Base-by-base conservation (phyloP, 768 basidiomycete species). In the Lyophyllum decastes region DNA sequence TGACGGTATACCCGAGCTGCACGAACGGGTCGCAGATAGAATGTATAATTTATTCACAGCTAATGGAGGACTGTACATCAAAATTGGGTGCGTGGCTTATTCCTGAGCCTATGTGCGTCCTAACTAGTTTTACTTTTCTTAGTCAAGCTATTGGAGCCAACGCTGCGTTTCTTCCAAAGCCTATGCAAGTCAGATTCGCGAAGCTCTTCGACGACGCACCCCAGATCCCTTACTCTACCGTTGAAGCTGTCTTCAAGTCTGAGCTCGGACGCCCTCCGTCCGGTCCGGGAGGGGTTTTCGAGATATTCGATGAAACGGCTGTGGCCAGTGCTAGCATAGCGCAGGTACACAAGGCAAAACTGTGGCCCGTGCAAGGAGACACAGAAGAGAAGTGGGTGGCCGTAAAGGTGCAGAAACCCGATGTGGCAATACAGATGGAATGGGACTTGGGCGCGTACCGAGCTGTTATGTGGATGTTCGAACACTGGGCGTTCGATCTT, bases 381-480 rank as follows among this genome's bases (percentile, higher is more conserved):
- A 70, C 70, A 9, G 76, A 77, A 54, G 79, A 76, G 30, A 76
- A 82, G 34, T 89, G 88, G 83, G 94, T 98, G 1, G 95, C 95
- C 0, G 95, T 98, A 59, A 98, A 98, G 75, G 79, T 92, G 21
- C 94, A 97, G 75, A 96, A 95, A 65, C 94, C 93, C 2, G 89
- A 86, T 33, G 92, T 98, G 6, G 81, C 80, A 50, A 91, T 83
- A 63, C 95, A 97, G 74, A 88, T 90, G 76, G 86, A 91, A 60
- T 93, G 88, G 84, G 92, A 94, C 66, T 75, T 94, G 12, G 86
- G 79, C 27, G 85, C 82, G 2, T 91, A 85, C 66, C 74, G 83
- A n/a, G 61, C 76, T 4, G 88, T 89, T 2, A 90, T 90, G 87
- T 90, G 88, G 88, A 77, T 87, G 67, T 90, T 88, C 61, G 87